Conservation (phyloP, 2,329 filamentous ascomycete species). For the Claviceps maximensis region DNA sequence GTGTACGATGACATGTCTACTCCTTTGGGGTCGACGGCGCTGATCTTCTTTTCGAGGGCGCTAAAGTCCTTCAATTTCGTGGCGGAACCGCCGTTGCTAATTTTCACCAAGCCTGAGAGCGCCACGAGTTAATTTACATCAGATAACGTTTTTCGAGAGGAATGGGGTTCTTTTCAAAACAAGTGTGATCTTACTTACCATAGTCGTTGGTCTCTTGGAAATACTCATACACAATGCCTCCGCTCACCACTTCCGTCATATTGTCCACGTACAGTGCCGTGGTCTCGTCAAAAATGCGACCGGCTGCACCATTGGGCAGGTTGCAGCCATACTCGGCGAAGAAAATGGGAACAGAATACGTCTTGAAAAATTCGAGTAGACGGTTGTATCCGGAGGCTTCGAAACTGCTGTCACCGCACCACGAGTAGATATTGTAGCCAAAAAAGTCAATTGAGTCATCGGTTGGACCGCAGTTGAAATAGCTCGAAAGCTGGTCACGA, state of each 20-base stretch:
- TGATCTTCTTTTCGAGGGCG: constrained; percentile 56
- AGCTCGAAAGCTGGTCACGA: constrained; percentile 69
- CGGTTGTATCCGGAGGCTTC: constrained; percentile 64
- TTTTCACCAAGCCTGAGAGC: constrained; percentile 47
- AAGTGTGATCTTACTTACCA: constrained; percentile 42
- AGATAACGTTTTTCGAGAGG: neutral
- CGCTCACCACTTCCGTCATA: constrained; percentile 83
- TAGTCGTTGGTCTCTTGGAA: constrained; percentile 85
- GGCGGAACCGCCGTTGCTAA: constrained; percentile 40
- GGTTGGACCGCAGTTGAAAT: constrained; percentile 78
- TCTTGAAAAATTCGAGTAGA: constrained; percentile 72
- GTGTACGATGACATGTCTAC: constrained; percentile 57
- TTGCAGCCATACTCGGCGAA: constrained; percentile 99
- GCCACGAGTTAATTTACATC: neutral
- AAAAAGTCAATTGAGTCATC: constrained; percentile 77
- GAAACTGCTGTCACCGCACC: constrained; percentile 82
- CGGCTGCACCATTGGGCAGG: constrained; percentile 43
- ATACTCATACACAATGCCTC: constrained; percentile 98
- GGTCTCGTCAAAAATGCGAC: constrained; percentile 77
- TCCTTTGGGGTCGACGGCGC: constrained; percentile 50
- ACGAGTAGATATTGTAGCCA: constrained; percentile 99
- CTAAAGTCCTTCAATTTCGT: constrained; percentile 62
- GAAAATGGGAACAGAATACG: constrained; percentile 90
- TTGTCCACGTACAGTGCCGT: constrained; percentile 60
- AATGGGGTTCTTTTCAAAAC: no score